phyloP scores from a whole-genome alignment of 1,284 basidiomycete genomes.

The Abortiporus biennis region DNA sequence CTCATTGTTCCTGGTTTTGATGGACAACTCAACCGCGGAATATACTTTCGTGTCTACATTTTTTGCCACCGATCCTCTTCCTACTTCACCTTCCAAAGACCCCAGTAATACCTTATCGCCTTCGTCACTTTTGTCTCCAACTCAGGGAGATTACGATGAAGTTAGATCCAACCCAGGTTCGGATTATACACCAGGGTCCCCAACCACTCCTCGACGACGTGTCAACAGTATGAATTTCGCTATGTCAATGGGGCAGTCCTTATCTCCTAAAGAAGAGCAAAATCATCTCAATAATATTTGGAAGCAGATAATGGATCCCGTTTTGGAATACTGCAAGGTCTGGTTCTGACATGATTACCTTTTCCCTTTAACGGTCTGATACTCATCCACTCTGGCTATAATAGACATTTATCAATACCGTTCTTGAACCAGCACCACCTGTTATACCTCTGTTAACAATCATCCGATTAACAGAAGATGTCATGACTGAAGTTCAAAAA shows the following conservation, averaged over 20 bases:
- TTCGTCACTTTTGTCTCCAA: conserved; percentile 24
- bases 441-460: conserved; percentile 77
- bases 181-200: conserved; percentile 18
- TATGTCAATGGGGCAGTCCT: conserved; percentile 10
- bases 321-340: conserved; percentile 66
- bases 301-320: conserved; percentile 90
- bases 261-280: conserved; percentile 48
- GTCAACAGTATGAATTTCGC: conserved; percentile 18
- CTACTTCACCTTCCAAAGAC: conserved; percentile 24
- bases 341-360: conserved; percentile 36
- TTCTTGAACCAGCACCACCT: conserved; percentile 66
- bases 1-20: conserved; percentile 81
- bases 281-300: conserved; percentile 59
- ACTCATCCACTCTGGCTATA: conserved; percentile 10
- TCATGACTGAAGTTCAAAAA: conserved; percentile 66
- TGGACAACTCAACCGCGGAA: conserved; percentile 91
- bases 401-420: conserved; percentile 62
- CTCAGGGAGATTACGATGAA: conserved; percentile 25
- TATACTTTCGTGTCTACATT: conserved; percentile 84
- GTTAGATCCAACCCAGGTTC: conserved; percentile 19
- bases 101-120: conserved; percentile 33
- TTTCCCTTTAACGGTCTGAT: conserved; percentile 5
- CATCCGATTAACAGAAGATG: conserved; percentile 81
- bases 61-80: conserved; percentile 48
- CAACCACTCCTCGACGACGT: conserved; percentile 19